Evolutionary conservation across 495 filamentous ascomycete genomes (phyloP).

Genomic region (Usnea hakonensis): DNA sequence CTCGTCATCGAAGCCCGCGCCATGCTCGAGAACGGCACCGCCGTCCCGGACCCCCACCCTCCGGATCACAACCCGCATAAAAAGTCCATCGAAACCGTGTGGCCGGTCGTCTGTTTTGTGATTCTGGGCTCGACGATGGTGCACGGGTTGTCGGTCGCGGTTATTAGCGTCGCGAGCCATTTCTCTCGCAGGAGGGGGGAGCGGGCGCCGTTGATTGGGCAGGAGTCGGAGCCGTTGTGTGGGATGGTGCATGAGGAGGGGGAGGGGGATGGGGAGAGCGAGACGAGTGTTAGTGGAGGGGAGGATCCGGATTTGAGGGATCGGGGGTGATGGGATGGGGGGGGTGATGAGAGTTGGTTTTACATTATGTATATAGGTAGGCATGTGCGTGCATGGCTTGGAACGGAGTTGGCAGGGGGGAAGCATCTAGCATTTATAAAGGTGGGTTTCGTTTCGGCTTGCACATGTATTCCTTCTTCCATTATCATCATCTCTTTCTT

Average conservation of each 20-base stretch:
- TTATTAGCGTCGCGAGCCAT: constrained; percentile 37
- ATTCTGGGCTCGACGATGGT: constrained; percentile 41
- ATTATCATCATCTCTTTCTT: too few species aligned
- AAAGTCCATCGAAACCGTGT: constrained; percentile 35
- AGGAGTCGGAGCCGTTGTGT: constrained; percentile 34
- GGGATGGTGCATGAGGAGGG: constrained; percentile 40
- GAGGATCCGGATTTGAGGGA: constrained; percentile 13
- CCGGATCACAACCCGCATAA: constrained; percentile 27
- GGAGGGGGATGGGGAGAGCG: constrained; percentile 30
- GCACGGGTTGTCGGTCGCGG: constrained; percentile 40
- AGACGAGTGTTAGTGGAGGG: constrained; percentile 25
- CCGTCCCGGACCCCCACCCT: constrained; percentile 30
- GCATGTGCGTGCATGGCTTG: too few species aligned
- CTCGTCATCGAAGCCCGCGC: constrained; percentile 44
- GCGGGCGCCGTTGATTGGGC: constrained; percentile 35
- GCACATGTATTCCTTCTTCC: too few species aligned
- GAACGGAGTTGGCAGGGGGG: too few species aligned
- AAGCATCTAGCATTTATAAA: too few species aligned
- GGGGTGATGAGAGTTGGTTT: too few species aligned
- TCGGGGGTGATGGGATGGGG: neutral
- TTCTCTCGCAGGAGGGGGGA: constrained; percentile 32
- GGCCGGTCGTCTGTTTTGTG: constrained; percentile 43
- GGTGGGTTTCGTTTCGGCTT: too few species aligned
- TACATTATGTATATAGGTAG: too few species aligned
- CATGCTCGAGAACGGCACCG: constrained; percentile 36